Conservation (phyloP, 306 rosid genomes). For the Cucurbita ficifolia region DNA sequence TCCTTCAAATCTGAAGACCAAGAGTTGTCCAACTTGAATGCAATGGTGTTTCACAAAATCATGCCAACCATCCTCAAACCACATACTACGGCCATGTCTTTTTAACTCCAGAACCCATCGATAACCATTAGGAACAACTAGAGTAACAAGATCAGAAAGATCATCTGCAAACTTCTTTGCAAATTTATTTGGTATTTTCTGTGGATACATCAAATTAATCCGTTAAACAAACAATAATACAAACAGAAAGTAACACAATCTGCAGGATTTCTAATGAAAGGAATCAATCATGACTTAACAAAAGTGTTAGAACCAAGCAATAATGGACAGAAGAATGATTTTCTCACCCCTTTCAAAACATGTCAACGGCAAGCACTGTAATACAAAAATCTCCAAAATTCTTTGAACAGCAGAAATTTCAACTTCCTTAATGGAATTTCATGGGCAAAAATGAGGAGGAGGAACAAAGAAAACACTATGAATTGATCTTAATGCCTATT, state of each 20-base stretch:
- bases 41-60: conserved; percentile 53
- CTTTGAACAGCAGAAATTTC: background rate
- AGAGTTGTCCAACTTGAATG: conserved; percentile 52
- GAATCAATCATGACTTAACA: background rate
- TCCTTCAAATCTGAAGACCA: conserved; percentile 72
- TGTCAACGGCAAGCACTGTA: background rate
- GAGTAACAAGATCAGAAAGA: conserved; percentile 43
- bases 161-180: conserved; percentile 46
- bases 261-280: background rate
- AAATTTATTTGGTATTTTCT: conserved; percentile 82
- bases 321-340: background rate
- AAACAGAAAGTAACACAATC: background rate
- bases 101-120: conserved; percentile 59
- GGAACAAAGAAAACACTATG: background rate
- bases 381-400: background rate
- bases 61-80: conserved; percentile 75
- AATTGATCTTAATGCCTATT: background rate
- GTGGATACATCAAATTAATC: conserved; percentile 1
- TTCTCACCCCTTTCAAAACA: background rate
- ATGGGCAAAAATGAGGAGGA: background rate
- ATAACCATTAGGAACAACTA: conserved; percentile 60
- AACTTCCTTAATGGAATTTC: background rate
- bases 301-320: background rate
- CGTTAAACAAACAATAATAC: background rate
- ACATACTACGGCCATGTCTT: conserved; percentile 44